These are phyloP conservation scores for Fusarium brevicatenulatum DNA, from an alignment of 2,329 filamentous ascomycete species.

Conservation along the genomic window DNA sequence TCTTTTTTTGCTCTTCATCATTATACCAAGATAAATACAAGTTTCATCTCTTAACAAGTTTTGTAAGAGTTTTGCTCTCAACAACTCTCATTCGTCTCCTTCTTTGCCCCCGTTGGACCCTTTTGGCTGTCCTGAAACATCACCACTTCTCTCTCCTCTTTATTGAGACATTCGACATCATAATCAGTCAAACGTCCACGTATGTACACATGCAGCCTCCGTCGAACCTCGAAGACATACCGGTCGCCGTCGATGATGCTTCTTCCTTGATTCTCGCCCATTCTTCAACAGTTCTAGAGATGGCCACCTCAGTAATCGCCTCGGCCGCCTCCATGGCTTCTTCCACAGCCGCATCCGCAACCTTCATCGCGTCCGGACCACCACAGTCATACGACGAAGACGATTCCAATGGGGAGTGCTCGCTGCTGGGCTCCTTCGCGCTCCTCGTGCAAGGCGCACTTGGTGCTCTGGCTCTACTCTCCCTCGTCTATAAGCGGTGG, in stretches of 20 bases:
- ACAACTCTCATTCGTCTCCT: conserved; percentile 5
- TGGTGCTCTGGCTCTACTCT: conserved; percentile 82
- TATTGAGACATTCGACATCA: conserved; percentile 23
- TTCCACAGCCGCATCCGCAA: conserved; percentile 37
- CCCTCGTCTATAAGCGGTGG: conserved; percentile 93
- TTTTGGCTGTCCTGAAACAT: conserved; percentile 35
- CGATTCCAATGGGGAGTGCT: conserved; percentile 78
- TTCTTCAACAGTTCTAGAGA: conserved; percentile 38
- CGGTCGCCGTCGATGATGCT: conserved; percentile 37
- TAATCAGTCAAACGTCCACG: conserved; percentile 21
- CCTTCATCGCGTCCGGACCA: conserved; percentile 27
- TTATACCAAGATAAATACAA: background rate
- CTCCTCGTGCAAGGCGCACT: conserved; percentile 89
- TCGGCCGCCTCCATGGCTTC: conserved; percentile 45
- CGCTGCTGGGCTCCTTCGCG: conserved; percentile 89
- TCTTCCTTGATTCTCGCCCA: conserved; percentile 34
- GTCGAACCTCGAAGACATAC: conserved; percentile 28
- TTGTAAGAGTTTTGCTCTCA: conserved; percentile 10
- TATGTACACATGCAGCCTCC: conserved; percentile 40
- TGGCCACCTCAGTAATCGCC: conserved; percentile 46
- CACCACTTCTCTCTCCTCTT: conserved; percentile 31
- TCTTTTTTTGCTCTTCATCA: background rate
- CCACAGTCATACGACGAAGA: conserved; percentile 51
- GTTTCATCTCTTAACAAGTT: conserved; percentile 4
- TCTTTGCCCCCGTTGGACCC: conserved; percentile 8